These are phyloP conservation scores for Jacaranda copaia DNA, from an alignment of 257 asterid species.

Conservation along the genomic window DNA sequence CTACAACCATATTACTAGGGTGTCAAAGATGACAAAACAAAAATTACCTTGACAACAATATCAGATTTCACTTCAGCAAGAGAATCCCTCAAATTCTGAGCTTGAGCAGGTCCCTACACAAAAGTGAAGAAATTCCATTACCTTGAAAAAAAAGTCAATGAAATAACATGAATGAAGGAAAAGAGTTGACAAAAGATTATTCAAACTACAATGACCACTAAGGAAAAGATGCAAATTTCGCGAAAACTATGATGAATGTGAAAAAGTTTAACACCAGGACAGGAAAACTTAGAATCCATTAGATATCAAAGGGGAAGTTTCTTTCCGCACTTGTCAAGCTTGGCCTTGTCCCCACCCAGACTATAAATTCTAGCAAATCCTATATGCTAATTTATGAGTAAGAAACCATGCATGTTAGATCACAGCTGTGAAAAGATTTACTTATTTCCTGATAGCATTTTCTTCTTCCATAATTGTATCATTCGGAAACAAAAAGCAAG, in stretches of 20 bases:
- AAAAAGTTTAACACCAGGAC: not conserved
- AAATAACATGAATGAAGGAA: not conserved
- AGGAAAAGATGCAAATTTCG: not conserved
- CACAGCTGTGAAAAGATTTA: not conserved
- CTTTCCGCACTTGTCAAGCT: not conserved
- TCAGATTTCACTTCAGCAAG: conserved; percentile 76
- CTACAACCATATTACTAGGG: not conserved
- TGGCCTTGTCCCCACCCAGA: not conserved
- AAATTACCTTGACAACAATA: conserved; percentile 82
- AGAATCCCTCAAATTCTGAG: conserved; percentile 93
- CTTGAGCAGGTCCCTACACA: conserved; percentile 95
- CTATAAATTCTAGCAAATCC: not conserved
- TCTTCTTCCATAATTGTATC: not conserved
- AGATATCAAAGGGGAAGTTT: not conserved
- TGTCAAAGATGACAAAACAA: not conserved
- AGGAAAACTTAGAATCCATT: not conserved
- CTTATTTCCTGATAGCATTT: not conserved
- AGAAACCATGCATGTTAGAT: not conserved
- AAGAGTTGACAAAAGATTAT: too few species aligned
- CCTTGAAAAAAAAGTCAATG: not conserved
- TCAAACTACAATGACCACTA: too few species aligned
- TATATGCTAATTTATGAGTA: not conserved
- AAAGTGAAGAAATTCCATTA: not conserved
- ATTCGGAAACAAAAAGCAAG: not conserved
- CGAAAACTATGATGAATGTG: not conserved